Conservation (phyloP, 2,329 filamentous ascomycete genomes). For the Magnaporthiopsis incrustans region DNA sequence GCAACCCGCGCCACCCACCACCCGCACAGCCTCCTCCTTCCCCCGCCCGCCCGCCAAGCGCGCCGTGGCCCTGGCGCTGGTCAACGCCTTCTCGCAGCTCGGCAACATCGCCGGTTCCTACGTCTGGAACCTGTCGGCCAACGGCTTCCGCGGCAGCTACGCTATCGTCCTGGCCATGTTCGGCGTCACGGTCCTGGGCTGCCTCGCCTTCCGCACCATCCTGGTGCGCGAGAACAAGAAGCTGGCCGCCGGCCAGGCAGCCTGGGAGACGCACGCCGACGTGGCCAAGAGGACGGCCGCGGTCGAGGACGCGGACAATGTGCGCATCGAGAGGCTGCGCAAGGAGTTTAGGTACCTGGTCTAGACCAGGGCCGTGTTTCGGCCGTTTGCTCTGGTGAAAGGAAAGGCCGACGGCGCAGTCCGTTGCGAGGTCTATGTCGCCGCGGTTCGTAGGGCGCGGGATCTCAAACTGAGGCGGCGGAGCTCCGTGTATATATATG, state of each 20-base stretch:
- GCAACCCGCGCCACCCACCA: too few relatives aligned
- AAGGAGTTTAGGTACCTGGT: constrained; percentile 41
- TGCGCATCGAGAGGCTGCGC: constrained; percentile 24
- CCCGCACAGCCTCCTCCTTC: constrained; percentile 36
- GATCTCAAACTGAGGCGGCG: too few relatives aligned
- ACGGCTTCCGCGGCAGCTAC: constrained; percentile 57
- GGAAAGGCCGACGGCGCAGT: too few relatives aligned
- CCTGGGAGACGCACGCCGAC: constrained; percentile 26
- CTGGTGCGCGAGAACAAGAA: constrained; percentile 35
- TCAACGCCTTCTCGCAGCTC: constrained; percentile 51
- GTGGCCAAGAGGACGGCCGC: constrained; percentile 31
- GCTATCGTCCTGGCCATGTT: constrained; percentile 60
- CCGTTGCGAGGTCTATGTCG: too few relatives aligned
- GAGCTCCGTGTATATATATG: too few relatives aligned
- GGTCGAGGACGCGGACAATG: constrained; percentile 32
- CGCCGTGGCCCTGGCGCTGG: constrained; percentile 51
- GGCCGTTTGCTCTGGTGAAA: too few relatives aligned
- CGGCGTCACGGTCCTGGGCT: constrained; percentile 47
- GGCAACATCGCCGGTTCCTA: constrained; percentile 31
- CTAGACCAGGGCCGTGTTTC: constrained; percentile 16
- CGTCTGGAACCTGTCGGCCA: constrained; percentile 34
- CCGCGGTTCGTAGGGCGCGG: too few relatives aligned
- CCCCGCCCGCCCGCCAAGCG: constrained; percentile 53
- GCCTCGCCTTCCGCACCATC: constrained; percentile 37
- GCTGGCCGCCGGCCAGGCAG: constrained; percentile 29